These are phyloP conservation scores for Multifurca ochricompacta DNA, from an alignment of 768 basidiomycete genomes.

Conservation along the genomic window DNA sequence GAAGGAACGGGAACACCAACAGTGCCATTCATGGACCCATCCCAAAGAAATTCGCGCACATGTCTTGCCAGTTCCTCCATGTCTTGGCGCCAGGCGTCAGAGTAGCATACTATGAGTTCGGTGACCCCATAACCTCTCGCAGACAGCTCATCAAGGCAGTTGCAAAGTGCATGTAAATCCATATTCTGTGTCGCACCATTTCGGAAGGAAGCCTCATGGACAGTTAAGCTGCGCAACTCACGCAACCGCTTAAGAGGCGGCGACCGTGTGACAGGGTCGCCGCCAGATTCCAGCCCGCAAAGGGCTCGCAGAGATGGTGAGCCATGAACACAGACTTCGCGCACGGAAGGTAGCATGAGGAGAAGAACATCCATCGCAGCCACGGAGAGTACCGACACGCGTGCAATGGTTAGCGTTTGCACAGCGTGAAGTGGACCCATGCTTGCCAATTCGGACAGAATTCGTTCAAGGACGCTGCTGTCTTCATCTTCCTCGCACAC, in stretches of 20 bases:
- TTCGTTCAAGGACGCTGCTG: slow-evolving; percentile 8
- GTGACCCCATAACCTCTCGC: not conserved
- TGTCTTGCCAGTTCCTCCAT: slow-evolving; percentile 17
- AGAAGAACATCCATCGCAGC: slow-evolving; percentile 9
- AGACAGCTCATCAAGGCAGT: slow-evolving; percentile 3
- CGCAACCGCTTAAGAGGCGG: slow-evolving; percentile 9
- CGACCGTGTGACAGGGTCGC: not conserved
- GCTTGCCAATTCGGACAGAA: slow-evolving; percentile 9
- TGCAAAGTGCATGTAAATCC: slow-evolving; percentile 11
- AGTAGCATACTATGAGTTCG: slow-evolving; percentile 20
- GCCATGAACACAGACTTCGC: slow-evolving; percentile 19
- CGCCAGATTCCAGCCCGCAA: slow-evolving; percentile 7
- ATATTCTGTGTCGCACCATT: slow-evolving; percentile 1
- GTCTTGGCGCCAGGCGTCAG: slow-evolving; percentile 15
- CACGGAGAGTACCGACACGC: slow-evolving; percentile 8
- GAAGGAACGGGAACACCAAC: slow-evolving; percentile 9
- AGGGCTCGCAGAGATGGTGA: slow-evolving; percentile 16
- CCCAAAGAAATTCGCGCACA: slow-evolving; percentile 17
- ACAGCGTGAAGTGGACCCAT: slow-evolving; percentile 14
- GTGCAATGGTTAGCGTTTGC: slow-evolving; percentile 18
- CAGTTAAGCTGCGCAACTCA: slow-evolving; percentile 9
- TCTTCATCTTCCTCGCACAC: slow-evolving; percentile 17
- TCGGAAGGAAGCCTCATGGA: slow-evolving; percentile 17
- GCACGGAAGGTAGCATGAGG: slow-evolving; percentile 10
- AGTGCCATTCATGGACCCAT: slow-evolving; percentile 15